Conservation (phyloP, 176 grass and related monocot species). For the Paspalum notatum region DNA sequence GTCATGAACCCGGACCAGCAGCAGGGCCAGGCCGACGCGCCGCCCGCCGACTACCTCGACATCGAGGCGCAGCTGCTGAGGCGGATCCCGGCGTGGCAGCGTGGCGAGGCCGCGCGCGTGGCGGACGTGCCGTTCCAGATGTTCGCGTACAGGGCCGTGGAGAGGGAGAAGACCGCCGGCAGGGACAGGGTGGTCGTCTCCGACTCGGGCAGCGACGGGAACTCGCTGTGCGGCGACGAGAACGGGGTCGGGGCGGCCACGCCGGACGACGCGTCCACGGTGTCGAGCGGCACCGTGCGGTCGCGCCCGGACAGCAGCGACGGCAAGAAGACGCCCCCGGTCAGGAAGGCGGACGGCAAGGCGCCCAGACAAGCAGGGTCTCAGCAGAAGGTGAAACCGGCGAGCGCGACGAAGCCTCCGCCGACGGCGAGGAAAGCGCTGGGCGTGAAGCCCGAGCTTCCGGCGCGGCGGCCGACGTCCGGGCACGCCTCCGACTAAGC, state of each 20-base stretch:
- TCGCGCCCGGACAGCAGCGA: conserved; percentile 45
- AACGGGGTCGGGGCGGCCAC: conserved; percentile 40
- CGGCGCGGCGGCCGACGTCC: conserved; percentile 36
- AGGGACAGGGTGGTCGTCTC: conserved; percentile 57
- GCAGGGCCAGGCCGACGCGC: conserved; percentile 55
- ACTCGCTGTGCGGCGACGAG: conserved; percentile 72
- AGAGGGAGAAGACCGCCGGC: conserved; percentile 61
- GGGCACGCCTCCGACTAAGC: conserved; percentile 59
- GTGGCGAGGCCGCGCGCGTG: conserved; percentile 34
- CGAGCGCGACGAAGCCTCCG: conserved; percentile 37
- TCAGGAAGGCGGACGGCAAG: conserved; percentile 54
- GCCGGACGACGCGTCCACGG: conserved; percentile 44
- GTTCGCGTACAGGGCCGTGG: conserved; percentile 75
- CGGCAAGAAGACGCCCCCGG: conserved; percentile 35
- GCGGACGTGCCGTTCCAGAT: conserved; percentile 89
- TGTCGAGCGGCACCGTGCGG: conserved; percentile 34
- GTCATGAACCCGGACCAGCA: conserved; percentile 75
- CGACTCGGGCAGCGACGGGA: conserved; percentile 66
- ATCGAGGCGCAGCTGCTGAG: conserved; percentile 67
- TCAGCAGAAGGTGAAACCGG: conserved; percentile 38
- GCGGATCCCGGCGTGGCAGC: conserved; percentile 54
- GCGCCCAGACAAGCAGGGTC: conserved; percentile 51
- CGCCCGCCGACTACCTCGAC: conserved; percentile 68
- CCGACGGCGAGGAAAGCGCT: conserved; percentile 31
- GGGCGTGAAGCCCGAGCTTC: conserved; percentile 44